phyloP scores from a whole-genome alignment of 208 protist species.

The Leishmania turanica region DNA sequence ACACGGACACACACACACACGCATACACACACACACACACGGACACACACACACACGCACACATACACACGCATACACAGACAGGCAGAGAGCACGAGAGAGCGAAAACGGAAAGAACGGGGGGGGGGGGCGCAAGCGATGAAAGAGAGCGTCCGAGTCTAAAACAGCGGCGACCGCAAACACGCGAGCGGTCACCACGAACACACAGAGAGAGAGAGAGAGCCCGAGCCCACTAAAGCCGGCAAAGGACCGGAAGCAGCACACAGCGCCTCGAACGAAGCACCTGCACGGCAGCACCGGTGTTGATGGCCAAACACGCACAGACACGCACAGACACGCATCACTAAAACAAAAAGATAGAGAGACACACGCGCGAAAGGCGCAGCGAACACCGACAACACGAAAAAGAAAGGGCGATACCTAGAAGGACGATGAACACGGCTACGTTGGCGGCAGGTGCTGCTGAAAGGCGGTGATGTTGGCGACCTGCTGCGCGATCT shows the following conservation, averaged over 20 bases:
- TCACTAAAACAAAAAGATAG: background rate
- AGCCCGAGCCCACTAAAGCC: too few relatives aligned
- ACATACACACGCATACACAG: too few relatives aligned
- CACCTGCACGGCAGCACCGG: background rate
- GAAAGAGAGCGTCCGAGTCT: background rate
- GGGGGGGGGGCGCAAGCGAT: background rate
- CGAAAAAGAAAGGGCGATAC: background rate
- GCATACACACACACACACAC: too few relatives aligned
- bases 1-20: background rate
- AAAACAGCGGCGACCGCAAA: background rate
- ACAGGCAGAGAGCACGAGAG: background rate
- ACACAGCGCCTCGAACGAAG: background rate
- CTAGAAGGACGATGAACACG: background rate
- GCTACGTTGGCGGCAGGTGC: background rate
- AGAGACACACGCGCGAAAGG: background rate
- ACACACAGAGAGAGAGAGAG: background rate
- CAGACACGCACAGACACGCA: background rate
- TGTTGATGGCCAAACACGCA: background rate
- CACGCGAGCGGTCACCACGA: background rate
- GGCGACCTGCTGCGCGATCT: conserved; percentile 28
- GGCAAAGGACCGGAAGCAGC: background rate
- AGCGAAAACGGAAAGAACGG: background rate
- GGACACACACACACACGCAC: background rate
- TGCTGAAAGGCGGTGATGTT: conserved; percentile 19
- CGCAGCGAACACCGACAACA: background rate